Conservation (phyloP, 208 protist species). For the Leishmania lainsoni region DNA sequence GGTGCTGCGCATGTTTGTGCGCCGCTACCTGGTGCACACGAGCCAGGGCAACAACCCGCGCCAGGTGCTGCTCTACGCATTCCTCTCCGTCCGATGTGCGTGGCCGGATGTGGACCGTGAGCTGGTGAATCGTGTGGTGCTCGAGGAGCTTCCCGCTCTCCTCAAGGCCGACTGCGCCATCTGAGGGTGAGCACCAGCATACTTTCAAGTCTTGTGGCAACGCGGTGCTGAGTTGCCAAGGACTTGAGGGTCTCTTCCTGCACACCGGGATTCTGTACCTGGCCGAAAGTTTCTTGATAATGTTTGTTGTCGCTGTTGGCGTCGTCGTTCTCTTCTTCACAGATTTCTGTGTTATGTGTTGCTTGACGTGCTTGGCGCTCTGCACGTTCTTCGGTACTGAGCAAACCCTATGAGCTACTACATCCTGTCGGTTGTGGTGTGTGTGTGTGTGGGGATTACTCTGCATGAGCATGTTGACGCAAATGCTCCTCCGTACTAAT, state of each 20-base stretch:
- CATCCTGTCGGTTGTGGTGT: not conserved
- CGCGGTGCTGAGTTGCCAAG: no score
- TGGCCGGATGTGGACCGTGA: slow-evolving; percentile 48
- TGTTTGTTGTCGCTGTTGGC: not conserved
- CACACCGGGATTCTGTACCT: not conserved
- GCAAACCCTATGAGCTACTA: not conserved
- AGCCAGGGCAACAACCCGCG: slow-evolving; percentile 65
- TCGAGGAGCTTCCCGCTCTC: slow-evolving; percentile 61
- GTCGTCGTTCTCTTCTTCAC: not conserved
- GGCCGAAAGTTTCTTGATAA: not conserved
- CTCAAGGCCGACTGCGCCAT: slow-evolving; percentile 54
- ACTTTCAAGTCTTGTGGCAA: not conserved
- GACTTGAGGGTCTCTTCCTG: not conserved
- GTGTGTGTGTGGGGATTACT: not conserved
- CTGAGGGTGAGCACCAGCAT: slow-evolving; percentile 12
- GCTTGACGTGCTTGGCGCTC: not conserved
- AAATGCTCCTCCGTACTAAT: not conserved
- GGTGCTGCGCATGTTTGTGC: slow-evolving; percentile 75
- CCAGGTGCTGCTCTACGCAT: slow-evolving; percentile 52
- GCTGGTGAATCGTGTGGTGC: slow-evolving; percentile 39
- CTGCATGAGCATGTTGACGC: not conserved
- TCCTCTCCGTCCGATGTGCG: slow-evolving; percentile 42
- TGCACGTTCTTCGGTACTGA: not conserved
- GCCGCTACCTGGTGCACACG: slow-evolving; percentile 81
- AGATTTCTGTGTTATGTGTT: not conserved